Evolutionary conservation across 352 stramenopile species (phyloP).

Genomic region (Globisporangium cylindrosporum): DNA sequence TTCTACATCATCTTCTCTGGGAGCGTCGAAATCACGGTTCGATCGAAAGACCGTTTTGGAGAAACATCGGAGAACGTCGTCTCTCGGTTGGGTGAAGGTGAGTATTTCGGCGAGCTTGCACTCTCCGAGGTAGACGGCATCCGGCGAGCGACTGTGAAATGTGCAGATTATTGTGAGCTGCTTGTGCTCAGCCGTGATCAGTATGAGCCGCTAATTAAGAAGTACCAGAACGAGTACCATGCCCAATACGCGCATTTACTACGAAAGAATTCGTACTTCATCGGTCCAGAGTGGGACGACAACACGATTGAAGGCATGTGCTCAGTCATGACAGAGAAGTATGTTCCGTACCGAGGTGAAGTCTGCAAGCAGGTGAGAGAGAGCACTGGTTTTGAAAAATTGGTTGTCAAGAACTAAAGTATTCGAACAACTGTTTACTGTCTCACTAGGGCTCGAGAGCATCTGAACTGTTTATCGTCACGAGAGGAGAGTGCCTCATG

Average conservation of each 20-base stretch:
- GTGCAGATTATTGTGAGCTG: conserved; percentile 71
- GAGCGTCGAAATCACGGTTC: conserved; percentile 65
- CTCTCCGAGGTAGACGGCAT: conserved; percentile 64
- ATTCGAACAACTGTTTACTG: not conserved
- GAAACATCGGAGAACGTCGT: conserved; percentile 63
- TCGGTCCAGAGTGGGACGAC: conserved; percentile 73
- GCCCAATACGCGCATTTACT: conserved; percentile 78
- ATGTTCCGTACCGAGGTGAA: conserved; percentile 61
- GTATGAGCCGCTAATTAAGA: conserved; percentile 80
- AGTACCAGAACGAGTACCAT: conserved; percentile 84
- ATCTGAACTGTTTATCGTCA: conserved; percentile 72
- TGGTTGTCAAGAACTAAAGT: not conserved
- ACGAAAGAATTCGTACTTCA: conserved; percentile 75
- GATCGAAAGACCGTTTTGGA: conserved; percentile 72
- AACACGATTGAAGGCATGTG: conserved; percentile 85
- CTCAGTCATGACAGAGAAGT: conserved; percentile 83
- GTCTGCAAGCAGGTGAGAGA: conserved; percentile 70
- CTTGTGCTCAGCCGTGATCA: conserved; percentile 75
- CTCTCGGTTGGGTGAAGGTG: conserved; percentile 58
- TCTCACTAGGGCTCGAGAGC: conserved; percentile 53
- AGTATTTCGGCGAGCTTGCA: conserved; percentile 79
- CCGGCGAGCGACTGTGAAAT: conserved; percentile 67
- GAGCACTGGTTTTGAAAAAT: not conserved
- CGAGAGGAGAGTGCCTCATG: conserved; percentile 69
- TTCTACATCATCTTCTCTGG: conserved; percentile 87